phyloP scores from a whole-genome alignment of 2,329 filamentous ascomycete species.

The Emericellopsis atlantica region DNA sequence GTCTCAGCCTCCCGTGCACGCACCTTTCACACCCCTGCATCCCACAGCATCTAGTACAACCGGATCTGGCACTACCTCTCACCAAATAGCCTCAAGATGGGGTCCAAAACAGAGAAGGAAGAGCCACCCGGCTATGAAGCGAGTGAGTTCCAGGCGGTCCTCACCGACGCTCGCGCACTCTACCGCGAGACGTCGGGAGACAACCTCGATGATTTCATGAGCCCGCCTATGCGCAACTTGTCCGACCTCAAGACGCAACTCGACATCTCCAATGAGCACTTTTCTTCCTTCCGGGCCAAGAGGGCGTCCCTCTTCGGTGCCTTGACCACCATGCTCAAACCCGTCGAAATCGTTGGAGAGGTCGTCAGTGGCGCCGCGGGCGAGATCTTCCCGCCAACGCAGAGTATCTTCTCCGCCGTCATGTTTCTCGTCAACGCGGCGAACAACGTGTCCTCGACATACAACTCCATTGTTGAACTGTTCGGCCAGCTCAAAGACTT shows the following conservation, averaged over 20 bases:
- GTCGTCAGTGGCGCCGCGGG: constrained; percentile 20
- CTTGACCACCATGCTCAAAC: constrained; percentile 16
- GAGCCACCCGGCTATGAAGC: constrained; percentile 2
- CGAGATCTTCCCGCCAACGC: constrained; percentile 25
- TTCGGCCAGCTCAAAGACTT: constrained; percentile 30
- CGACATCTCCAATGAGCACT: constrained; percentile 20
- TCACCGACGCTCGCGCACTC: constrained; percentile 18
- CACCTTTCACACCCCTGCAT: no score
- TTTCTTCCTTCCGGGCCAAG: constrained; percentile 21
- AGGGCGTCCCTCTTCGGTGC: constrained; percentile 19
- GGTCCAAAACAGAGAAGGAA: not conserved
- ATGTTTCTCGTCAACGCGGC: constrained; percentile 29
- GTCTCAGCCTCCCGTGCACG: no score
- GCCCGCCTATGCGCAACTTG: constrained; percentile 18
- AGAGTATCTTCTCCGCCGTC: constrained; percentile 28
- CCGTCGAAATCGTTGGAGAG: constrained; percentile 25
- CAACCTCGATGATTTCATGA: constrained; percentile 16
- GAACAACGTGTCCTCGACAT: constrained; percentile 27
- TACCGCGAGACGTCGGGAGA: constrained; percentile 16
- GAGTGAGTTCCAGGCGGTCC: constrained; percentile 13
- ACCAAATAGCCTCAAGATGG: not conserved
- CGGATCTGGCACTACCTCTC: not conserved
- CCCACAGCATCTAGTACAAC: no score
- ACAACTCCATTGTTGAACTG: constrained; percentile 30
- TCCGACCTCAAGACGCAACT: constrained; percentile 17